These are phyloP conservation scores for Blastocystis sp. DNA, from an alignment of 352 stramenopile genomes.

Conservation along the genomic window DNA sequence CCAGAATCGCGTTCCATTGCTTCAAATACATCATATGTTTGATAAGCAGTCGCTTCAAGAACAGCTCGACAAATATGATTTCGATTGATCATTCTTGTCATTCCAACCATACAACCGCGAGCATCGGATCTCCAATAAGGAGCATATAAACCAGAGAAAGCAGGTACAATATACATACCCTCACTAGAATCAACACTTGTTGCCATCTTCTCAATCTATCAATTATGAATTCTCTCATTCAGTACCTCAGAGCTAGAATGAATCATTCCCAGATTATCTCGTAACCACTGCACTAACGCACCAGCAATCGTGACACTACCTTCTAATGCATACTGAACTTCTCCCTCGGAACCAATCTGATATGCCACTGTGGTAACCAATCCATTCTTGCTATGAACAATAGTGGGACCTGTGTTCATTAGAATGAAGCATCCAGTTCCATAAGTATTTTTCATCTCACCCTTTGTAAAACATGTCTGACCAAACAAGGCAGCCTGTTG, in stretches of 20 bases:
- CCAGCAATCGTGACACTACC: slow-evolving; percentile 91
- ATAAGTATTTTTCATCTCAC: slow-evolving; percentile 97
- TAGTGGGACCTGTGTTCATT: slow-evolving; percentile 92
- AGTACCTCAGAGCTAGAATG: slow-evolving; percentile 78
- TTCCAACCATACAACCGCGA: slow-evolving; percentile 89
- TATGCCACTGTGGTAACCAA: slow-evolving; percentile 92
- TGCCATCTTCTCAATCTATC: slow-evolving; percentile 75
- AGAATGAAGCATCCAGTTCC: slow-evolving; percentile 97
- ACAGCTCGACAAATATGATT: slow-evolving; percentile 90
- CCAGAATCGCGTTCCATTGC: slow-evolving; percentile 87
- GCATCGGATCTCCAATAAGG: slow-evolving; percentile 92
- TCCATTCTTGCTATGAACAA: slow-evolving; percentile 83
- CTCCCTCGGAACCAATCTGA: slow-evolving; percentile 76
- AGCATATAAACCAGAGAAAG: slow-evolving; percentile 93
- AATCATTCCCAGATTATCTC: slow-evolving; percentile 95
- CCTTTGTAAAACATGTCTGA: slow-evolving; percentile 88
- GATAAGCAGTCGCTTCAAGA: slow-evolving; percentile 91
- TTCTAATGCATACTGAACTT: slow-evolving; percentile 91
- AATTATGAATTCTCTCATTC: neutral
- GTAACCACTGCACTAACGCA: slow-evolving; percentile 94
- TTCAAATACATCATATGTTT: slow-evolving; percentile 87
- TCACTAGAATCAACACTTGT: slow-evolving; percentile 85
- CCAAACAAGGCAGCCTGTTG: slow-evolving; percentile 94
- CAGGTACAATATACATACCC: slow-evolving; percentile 94
- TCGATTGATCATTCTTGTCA: slow-evolving; percentile 89